Evolutionary conservation across 2,329 filamentous ascomycete species (phyloP).

Genomic region (Arthrobotrys musiformis): DNA sequence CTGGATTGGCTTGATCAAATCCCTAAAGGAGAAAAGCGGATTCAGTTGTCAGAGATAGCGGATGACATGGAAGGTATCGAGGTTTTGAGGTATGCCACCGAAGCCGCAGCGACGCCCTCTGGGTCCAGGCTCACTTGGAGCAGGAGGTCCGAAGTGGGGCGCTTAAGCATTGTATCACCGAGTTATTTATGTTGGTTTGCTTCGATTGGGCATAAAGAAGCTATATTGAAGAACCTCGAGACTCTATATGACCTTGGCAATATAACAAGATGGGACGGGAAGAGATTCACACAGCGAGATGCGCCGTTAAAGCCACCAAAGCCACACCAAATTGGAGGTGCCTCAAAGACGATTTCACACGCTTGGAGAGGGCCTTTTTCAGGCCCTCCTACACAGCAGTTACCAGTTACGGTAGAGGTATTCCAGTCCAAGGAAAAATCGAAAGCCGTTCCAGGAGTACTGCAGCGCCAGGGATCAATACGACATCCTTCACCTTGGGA

Average conservation of each 20-base stretch:
- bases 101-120: background rate
- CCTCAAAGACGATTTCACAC: background rate
- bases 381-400: background rate
- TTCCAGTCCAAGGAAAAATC: background rate
- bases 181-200: background rate
- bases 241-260: background rate
- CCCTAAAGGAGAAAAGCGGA: background rate
- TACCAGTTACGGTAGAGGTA: background rate
- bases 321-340: background rate
- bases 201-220: slow-evolving; percentile 7
- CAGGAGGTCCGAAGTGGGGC: background rate
- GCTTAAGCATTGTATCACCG: background rate
- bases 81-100: slow-evolving; percentile 3
- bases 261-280: background rate
- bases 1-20: background rate
- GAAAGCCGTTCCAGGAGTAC: background rate
- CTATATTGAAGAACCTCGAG: slow-evolving; percentile 7
- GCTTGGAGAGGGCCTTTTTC: background rate
- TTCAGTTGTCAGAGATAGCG: background rate
- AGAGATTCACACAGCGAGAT: background rate
- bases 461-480: background rate
- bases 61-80: slow-evolving; percentile 20
- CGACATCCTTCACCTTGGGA: slow-evolving; percentile 26
- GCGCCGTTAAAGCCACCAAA: background rate
- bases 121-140: background rate